Base-by-base conservation (phyloP, 1,284 basidiomycete species). In the Ceratobasidium sp. region DNA sequence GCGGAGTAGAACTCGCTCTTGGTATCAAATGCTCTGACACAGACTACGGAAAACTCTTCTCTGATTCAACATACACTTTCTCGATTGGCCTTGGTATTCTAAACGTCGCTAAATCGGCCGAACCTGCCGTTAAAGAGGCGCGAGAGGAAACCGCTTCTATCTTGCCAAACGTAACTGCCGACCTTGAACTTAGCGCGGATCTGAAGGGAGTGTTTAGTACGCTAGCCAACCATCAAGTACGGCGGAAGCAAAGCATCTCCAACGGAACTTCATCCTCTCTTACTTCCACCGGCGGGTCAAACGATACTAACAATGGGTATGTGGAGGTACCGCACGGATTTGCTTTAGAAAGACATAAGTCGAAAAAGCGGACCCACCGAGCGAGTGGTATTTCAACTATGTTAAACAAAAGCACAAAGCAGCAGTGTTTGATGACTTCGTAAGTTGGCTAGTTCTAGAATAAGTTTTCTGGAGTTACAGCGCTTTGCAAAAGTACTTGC, bases 1-100 rank as follows among this genome's bases (percentile, higher is more conserved):
- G 93, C 28, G 89, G 89, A 0, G 87, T 92, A 3, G 94, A 95
- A 83, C 82, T 87, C 7, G 82, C 88, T 5, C 86, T 95, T 12
- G 93, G 92, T 12, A 89, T 94, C 77, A 67, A 70, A 33, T 77
- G 82, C 80, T 51, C 76, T 60, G 63, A 78, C 33, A 51, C 79
- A 12, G 78, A 85, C 28, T 82, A 82, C 67, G 79, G 82, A 12
- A 66, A 80, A 6, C 90, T 91, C 81, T 84, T 90, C 78, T 88
- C 87, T 5, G 82, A 77, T 53, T 18, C 63, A 1, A 53, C 33
- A 33, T 33, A 33, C 33, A 28, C 63, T n/a, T 18, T 49, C 23
- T 23, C 73, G 33, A 33, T 33, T 23, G 26, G 44, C 44, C 6
- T 83, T 0, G 87, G 88, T 44, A 82, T 92, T 44, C 71, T 81